Percentiles rank a stretch among this genome's conserved stretches.
Evolutionary conservation across 306 rosid genomes (phyloP).

Genomic region (Spatholobus suberectus): DNA sequence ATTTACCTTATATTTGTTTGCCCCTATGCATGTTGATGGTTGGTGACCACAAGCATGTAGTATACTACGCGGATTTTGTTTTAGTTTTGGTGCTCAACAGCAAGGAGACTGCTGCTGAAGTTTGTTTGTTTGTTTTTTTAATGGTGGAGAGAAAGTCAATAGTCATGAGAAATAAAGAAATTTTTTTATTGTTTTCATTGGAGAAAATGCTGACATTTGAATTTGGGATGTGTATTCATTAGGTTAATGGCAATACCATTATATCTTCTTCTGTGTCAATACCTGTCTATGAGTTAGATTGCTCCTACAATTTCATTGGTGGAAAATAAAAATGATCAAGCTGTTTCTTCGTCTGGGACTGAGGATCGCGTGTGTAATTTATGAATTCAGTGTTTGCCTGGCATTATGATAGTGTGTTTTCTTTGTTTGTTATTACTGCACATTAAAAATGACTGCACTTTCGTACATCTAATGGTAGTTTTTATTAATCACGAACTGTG

Average conservation of each 20-base stretch:
- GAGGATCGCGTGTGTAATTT: conserved; percentile 6
- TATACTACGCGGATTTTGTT: not conserved
- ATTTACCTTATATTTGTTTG: not conserved
- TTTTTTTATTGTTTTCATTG: not conserved
- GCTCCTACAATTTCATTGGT: not conserved
- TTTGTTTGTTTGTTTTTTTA: not conserved
- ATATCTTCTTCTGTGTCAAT: not conserved
- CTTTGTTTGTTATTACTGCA: not conserved
- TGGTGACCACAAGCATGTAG: not conserved
- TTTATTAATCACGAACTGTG: not conserved
- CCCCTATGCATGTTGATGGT: not conserved
- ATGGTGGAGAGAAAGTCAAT: not conserved
- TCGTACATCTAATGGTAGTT: not conserved
- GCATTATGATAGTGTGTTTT: not conserved
- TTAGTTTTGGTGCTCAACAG: not conserved
- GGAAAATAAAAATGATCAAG: not conserved
- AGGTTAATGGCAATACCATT: not conserved
- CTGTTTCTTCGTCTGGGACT: not conserved
- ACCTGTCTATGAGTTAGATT: conserved; percentile 27
- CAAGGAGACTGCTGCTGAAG: not conserved
- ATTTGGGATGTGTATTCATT: not conserved
- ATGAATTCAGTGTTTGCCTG: conserved; percentile 21
- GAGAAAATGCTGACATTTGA: conserved; percentile 4
- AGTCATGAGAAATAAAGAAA: not conserved
- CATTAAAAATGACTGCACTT: not conserved